These are phyloP conservation scores for Dillenia turbinata DNA, from an alignment of 164 flowering plant genomes.

Conservation along the genomic window DNA sequence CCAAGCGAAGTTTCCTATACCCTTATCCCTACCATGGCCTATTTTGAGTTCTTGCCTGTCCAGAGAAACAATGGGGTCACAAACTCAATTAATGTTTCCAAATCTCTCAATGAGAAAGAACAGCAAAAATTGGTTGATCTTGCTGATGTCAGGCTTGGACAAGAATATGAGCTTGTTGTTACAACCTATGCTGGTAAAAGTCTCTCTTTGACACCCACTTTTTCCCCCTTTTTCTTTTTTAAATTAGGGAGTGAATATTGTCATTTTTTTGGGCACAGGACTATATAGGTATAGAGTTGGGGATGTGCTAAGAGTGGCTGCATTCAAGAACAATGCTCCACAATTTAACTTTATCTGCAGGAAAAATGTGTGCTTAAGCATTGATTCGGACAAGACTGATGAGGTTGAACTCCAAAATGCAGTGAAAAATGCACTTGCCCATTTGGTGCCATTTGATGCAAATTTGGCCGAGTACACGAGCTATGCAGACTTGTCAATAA, in stretches of 20 bases:
- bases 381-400: slow-evolving; percentile 91
- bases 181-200: slow-evolving; percentile 86
- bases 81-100: slow-evolving; percentile 36
- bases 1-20: slow-evolving; percentile 91
- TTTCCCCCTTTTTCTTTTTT: not conserved
- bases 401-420: slow-evolving; percentile 94
- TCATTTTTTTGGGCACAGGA: slow-evolving; percentile 33
- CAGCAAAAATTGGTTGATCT: slow-evolving; percentile 73
- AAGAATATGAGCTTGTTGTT: slow-evolving; percentile 93
- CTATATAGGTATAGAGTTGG: slow-evolving; percentile 88
- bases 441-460: slow-evolving; percentile 71
- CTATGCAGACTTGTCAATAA: slow-evolving; percentile 60
- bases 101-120: slow-evolving; percentile 63
- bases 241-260: not conserved
- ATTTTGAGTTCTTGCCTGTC: slow-evolving; percentile 86
- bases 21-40: slow-evolving; percentile 88
- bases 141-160: slow-evolving; percentile 83
- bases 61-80: slow-evolving; percentile 38
- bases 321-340: slow-evolving; percentile 96
- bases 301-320: slow-evolving; percentile 83
- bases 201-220: not conserved
- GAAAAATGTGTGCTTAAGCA: slow-evolving; percentile 88
- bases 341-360: slow-evolving; percentile 92
- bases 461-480: slow-evolving; percentile 82
- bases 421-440: slow-evolving; percentile 63